A percentile compares a stretch with the other conserved stretches of the same genome.
phyloP scores from a whole-genome alignment of 345 rosid species.

The Rhodamnia rubescens region DNA sequence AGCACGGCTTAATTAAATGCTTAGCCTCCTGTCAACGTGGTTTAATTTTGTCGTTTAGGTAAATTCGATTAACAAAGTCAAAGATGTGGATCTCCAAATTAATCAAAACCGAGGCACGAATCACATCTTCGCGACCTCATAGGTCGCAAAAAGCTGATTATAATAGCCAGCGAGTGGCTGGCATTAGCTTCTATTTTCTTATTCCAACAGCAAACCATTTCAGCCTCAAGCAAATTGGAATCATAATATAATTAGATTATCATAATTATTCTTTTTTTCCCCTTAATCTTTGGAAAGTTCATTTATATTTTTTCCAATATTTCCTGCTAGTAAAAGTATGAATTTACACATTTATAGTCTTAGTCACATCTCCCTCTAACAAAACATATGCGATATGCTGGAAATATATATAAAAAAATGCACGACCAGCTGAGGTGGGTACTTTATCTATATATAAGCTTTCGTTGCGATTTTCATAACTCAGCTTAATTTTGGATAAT shows the following conservation, averaged over 20 bases:
- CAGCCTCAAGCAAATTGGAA: neutral
- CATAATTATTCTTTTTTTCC: neutral
- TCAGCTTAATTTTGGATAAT: neutral
- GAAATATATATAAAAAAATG: no score
- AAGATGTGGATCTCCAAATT: neutral
- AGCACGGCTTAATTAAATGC: neutral
- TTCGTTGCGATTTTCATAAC: neutral
- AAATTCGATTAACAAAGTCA: neutral
- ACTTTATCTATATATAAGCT: neutral
- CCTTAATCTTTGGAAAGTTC: no score
- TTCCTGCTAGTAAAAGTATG: no score
- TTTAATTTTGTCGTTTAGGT: neutral
- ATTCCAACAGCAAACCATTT: neutral
- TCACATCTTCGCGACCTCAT: neutral
- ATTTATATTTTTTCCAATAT: neutral
- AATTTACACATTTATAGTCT: no score
- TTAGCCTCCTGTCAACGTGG: neutral
- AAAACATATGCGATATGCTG: no score
- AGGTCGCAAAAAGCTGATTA: no score
- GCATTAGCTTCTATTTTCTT: neutral
- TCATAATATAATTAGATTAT: neutral
- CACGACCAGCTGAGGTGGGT: neutral
- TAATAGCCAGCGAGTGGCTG: no score
- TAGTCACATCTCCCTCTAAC: no score
- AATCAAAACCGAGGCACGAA: neutral